These are phyloP conservation scores for Russula abietina DNA, from an alignment of 768 basidiomycete species.

Conservation along the genomic window DNA sequence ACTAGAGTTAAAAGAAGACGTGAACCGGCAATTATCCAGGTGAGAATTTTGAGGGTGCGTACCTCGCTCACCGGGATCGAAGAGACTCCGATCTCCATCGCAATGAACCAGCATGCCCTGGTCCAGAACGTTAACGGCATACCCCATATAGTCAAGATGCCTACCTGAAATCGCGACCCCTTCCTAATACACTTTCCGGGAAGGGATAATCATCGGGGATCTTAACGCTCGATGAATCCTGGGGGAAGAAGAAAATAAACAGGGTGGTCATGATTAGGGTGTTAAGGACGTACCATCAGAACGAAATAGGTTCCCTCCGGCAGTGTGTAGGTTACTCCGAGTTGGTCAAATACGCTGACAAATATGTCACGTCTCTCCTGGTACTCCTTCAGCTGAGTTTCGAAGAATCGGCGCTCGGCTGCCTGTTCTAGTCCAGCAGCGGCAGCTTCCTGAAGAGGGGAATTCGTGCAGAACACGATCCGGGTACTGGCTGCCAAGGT, in stretches of 20 bases:
- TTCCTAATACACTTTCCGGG: constrained; percentile 64
- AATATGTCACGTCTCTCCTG: constrained; percentile 72
- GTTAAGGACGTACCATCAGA: constrained; percentile 53
- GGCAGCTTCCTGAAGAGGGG: constrained; percentile 90
- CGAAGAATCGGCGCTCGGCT: constrained; percentile 65
- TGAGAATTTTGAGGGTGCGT: constrained; percentile 27
- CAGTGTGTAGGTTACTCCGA: constrained; percentile 79
- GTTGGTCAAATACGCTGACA: constrained; percentile 67
- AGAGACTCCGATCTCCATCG: constrained; percentile 83
- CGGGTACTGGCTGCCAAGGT: constrained; percentile 88
- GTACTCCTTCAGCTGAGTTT: constrained; percentile 70
- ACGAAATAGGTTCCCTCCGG: constrained; percentile 93
- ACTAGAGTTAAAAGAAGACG: constrained; percentile 40
- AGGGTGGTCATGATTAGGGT: background rate
- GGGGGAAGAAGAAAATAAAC: constrained; percentile 7
- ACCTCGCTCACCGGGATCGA: constrained; percentile 95
- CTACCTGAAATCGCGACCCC: constrained; percentile 85
- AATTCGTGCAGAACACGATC: constrained; percentile 93
- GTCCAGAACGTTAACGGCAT: constrained; percentile 7
- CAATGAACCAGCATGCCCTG: constrained; percentile 95
- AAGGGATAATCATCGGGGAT: constrained; percentile 82
- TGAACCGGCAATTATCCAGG: background rate
- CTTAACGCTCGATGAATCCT: constrained; percentile 75
- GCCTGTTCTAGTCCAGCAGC: constrained; percentile 87
- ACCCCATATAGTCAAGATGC: constrained; percentile 26